Percentiles rank a stretch among this genome's conserved stretches.
phyloP scores from a whole-genome alignment of 2,329 filamentous ascomycete genomes.

The Ramularia collo-cygni region DNA sequence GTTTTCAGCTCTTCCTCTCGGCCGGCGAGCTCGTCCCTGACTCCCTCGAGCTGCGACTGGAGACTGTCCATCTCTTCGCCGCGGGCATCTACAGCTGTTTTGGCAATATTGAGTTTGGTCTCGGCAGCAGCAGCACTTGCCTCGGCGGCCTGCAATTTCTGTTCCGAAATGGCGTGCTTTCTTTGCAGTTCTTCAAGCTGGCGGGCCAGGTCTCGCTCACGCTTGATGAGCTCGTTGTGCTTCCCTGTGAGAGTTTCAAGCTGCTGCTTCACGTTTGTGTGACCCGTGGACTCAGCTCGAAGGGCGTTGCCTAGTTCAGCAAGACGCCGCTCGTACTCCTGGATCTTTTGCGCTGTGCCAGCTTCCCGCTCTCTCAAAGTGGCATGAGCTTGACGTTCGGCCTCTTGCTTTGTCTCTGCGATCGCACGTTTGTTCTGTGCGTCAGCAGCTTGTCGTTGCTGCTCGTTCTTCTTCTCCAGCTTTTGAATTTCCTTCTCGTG shows the following conservation, averaged over 20 bases:
- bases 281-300: conserved; percentile 23
- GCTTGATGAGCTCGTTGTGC: conserved; percentile 22
- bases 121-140: conserved; percentile 12
- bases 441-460: conserved; percentile 22
- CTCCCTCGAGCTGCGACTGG: conserved; percentile 18
- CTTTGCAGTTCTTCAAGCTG: conserved; percentile 21
- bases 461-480: conserved; percentile 43
- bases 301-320: conserved; percentile 27
- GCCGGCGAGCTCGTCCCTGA: conserved; percentile 23
- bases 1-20: conserved; percentile 27
- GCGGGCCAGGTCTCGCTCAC: conserved; percentile 18
- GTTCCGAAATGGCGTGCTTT: conserved; percentile 13
- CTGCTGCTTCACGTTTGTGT: conserved; percentile 26
- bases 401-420: conserved; percentile 21
- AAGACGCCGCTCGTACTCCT: conserved; percentile 24
- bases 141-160: conserved; percentile 12
- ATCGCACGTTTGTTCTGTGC: conserved; percentile 31
- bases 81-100: conserved; percentile 35
- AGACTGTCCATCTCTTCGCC: conserved; percentile 29
- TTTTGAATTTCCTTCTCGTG: conserved; percentile 52
- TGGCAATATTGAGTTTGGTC: conserved; percentile 18
- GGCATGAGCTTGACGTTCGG: conserved; percentile 23
- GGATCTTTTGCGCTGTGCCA: conserved; percentile 20
- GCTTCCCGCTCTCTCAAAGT: conserved; percentile 22
- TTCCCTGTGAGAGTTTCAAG: conserved; percentile 26